Base-by-base conservation (phyloP, 257 asterid genomes). In the Nicotiana benthamiana region DNA sequence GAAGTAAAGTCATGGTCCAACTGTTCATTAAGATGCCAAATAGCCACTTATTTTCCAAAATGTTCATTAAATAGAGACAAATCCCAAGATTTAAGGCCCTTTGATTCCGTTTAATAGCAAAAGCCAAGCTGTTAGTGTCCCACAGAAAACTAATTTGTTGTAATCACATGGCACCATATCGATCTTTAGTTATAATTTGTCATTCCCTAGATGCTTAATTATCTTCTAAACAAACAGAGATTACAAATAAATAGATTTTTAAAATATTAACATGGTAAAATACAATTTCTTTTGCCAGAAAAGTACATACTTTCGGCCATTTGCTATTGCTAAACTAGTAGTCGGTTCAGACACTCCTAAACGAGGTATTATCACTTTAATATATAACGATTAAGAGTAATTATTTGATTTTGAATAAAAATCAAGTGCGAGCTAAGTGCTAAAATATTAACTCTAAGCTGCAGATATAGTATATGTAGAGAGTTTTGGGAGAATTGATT, bases 51-150 rank as follows among this genome's bases (percentile, higher is more conserved):
- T 24, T 46, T 22, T 48, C 24, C 9, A 1, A 48, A 46, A 24
- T 74, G 78, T 74, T 48, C 34, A 74, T 1, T 8, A 74, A 46
- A 3, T 46, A 48, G 61, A 74, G 79, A 48, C 79, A 74, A 48
- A 74, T 48, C 17, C 79, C 79, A 48, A 20, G 61, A 74, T 48
- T 74, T 48, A 74, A 74, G 79, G 79, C 4, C 79, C 60, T 48
- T 48, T 24, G 26, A 24, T 48, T 74, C 61, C 26, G 26, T 74
- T 22, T 43, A 70, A 70, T 70, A 70, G 59, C 36, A 6, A 70
- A 70, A 70, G 48, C 4, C 8, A 70, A 70, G 59, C 36, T 70
- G 59, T 70, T 6, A 70, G 77, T 1, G 48, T 70, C 36, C 22
- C 3, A 70, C 15, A 70, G 36, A 6, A 20, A 70, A 43, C 59